These are phyloP conservation scores for Dittrichia graveolens DNA, from an alignment of 129 eudicot genomes.

Conservation along the genomic window DNA sequence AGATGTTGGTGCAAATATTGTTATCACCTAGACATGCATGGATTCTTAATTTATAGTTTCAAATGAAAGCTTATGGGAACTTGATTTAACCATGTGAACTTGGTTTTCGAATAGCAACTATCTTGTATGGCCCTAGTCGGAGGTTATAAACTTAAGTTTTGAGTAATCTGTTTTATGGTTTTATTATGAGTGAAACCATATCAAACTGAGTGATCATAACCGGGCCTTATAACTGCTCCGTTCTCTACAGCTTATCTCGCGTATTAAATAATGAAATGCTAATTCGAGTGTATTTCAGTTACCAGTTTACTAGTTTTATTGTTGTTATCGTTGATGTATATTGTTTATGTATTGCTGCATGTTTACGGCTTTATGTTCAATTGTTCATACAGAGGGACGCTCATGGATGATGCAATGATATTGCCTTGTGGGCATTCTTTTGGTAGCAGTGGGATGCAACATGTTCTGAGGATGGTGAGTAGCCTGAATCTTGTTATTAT, in stretches of 20 bases:
- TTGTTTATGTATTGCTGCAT: constrained; percentile 11
- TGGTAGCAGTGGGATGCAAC: constrained; percentile 82
- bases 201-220: neutral
- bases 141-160: neutral
- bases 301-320: neutral
- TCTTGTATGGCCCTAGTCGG: neutral
- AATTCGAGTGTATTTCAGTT: neutral
- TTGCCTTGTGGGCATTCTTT: constrained; percentile 97
- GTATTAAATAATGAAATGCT: neutral
- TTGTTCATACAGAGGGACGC: constrained; percentile 78
- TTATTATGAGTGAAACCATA: neutral
- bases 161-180: neutral
- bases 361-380: constrained; percentile 32
- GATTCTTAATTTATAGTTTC: neutral
- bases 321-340: neutral
- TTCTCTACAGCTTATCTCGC: neutral
- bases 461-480: constrained; percentile 70
- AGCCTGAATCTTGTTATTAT: constrained; percentile 11
- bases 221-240: neutral
- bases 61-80: neutral
- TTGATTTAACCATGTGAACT: neutral
- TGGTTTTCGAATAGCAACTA: neutral
- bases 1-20: neutral
- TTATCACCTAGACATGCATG: neutral
- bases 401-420: constrained; percentile 97